Base-by-base conservation (phyloP, 1,284 basidiomycete genomes). In the Pseudozyma sp. region DNA sequence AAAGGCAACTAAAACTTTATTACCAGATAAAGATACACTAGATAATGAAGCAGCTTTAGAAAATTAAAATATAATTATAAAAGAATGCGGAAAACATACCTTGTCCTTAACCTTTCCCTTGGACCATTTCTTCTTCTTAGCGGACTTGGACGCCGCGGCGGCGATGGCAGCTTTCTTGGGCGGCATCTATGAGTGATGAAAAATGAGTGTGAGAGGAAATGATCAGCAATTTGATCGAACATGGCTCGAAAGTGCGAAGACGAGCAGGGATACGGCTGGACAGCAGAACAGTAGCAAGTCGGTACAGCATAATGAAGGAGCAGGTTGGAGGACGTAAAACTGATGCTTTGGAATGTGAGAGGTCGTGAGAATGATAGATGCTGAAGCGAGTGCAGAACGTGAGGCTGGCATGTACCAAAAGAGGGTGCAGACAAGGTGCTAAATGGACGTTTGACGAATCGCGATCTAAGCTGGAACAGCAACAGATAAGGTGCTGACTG, bases 61-160 rank as follows among this genome's bases (percentile, higher is more conserved):
- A n/a, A n/a, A n/a, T n/a, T n/a, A n/a, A n/a, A n/a, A n/a, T n/a
- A n/a, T n/a, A n/a, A n/a, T n/a, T n/a, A n/a, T n/a, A n/a, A n/a
- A 31, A 31, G 25, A 31, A 31, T 31, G 25, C 25, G 6, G 25
- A 5, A 62, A 34, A 69, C 77, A 42, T 56, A 77, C 94, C 91
- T 97, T 97, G 89, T 97, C 95, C 92, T 97, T 97, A 87, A 97
- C 95, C 89, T 97, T 97, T 87, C 95, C 95, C 90, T 98, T 98
- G 81, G 95, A 97, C 95, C 95, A 98, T 91, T 98, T 98, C 92
- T 98, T 98, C 91, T 98, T 98, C 90, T 97, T 97, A 77, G 92
- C 71, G 11, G 73, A 69, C 76, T 83, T 83, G 71, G 76, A 65
- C 74, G 83, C 83, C 63, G 82, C 78, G 53, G 83, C 82, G 69